Conservation (phyloP, 2,329 filamentous ascomycete genomes). For the Colletotrichum sp. region DNA sequence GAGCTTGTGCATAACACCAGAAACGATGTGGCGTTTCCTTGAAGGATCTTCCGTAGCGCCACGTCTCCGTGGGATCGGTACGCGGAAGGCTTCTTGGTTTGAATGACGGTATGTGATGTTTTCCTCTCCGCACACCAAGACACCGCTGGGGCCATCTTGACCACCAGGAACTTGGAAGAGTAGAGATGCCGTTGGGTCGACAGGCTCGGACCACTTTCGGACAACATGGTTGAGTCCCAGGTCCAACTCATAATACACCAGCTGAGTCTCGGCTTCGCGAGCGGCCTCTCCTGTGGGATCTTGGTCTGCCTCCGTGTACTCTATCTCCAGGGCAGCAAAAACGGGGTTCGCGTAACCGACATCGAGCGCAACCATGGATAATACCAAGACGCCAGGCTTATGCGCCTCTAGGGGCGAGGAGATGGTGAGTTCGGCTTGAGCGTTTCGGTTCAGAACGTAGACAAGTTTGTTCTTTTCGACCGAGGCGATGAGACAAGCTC, state of each 20-base stretch:
- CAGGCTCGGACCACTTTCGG: constrained; percentile 92
- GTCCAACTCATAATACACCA: constrained; percentile 98
- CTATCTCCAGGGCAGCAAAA: constrained; percentile 92
- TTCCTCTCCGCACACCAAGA: constrained; percentile 92
- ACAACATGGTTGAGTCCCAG: constrained; percentile 97
- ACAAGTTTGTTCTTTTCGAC: constrained; percentile 99
- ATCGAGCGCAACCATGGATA: constrained; percentile 86
- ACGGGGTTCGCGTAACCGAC: constrained; percentile 97
- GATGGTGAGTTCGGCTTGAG: constrained; percentile 93
- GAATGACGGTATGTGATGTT: constrained; percentile 97
- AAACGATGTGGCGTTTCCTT: constrained; percentile 84
- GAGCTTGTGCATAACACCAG: constrained; percentile 97
- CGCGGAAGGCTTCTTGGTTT: constrained; percentile 86
- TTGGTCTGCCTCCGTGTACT: constrained; percentile 90
- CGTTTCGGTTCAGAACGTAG: constrained; percentile 95
- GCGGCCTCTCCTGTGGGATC: constrained; percentile 86
- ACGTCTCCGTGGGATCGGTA: constrained; percentile 85
- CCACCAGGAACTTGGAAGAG: constrained; percentile 96
- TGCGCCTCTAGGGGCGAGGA: constrained; percentile 97
- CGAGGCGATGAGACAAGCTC: constrained; percentile 92
- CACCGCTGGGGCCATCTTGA: constrained; percentile 90
- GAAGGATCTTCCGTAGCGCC: constrained; percentile 92
- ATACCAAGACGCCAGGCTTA: constrained; percentile 88
- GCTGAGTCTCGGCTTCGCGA: constrained; percentile 82
- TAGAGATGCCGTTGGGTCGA: constrained; percentile 86